Evolutionary conservation across 345 rosid species (phyloP), one percentile per base, ranked within the genome.

Genomic region (Boechera retrofracta): DNA sequence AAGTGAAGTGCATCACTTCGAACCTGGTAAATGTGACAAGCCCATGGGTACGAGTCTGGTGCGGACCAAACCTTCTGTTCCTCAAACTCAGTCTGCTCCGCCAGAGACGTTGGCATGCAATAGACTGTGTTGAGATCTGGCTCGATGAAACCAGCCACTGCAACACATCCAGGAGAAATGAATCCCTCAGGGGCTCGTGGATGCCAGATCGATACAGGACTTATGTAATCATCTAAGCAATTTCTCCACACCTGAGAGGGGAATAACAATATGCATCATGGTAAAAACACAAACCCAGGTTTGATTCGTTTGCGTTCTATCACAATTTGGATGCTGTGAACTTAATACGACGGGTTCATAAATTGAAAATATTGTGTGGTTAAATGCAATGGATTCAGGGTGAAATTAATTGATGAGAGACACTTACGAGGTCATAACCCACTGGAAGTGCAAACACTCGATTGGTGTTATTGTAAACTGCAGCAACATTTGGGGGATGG

Each of bases 401-500:
- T 13, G 29, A 29, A n/a, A 66, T 52, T 26, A 59, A 8, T 7
- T 28, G 29, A 53, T 56, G 48, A 38, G 55, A 28, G 47, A 42
- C 52, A 56, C 92, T 89, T 83, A 91, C 98, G 82, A 95, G 88
- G 81, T 95, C 99, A 85, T 90, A 92, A 67, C 99, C 98, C 52
- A 89, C 57, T 10, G 98, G 98, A 75, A 75, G 81, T 44, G 91
- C 86, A 82, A 91, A 92, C 71, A 82, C 82, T 44, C 80, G 52
- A 18, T 84, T 81, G 21, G 21, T 41, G 42, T 86, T 84, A 63
- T 67, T 82, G 82, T 95, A 95, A 72, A 89, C 86, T 72, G 99
- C 99, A 57, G 97, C 92, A 47, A 90, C 94, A 80, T 83, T 87
- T 56, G 99, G 99, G 72, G 96, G 89, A 85, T 95, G 98, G 79